phyloP scores from a whole-genome alignment of 352 stramenopile species.

The Phytopythium delawarense region DNA sequence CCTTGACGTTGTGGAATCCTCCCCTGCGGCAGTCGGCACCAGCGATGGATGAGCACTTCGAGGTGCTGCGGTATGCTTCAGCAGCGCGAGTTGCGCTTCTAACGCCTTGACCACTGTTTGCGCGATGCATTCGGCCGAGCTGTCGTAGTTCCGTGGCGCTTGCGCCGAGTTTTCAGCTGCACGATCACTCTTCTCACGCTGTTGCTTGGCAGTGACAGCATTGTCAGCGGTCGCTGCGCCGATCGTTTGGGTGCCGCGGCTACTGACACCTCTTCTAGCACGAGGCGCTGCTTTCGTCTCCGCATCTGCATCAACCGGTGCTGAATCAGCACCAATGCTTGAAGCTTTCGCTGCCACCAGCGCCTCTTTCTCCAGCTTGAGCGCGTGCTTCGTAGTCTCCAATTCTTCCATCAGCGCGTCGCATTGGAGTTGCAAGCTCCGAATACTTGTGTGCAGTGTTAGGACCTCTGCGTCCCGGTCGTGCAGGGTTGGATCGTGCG shows the following conservation, averaged over 20 bases:
- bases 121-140: conserved; percentile 32
- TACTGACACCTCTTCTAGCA: neutral
- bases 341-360: neutral
- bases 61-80: conserved; percentile 6
- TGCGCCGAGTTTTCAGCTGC: neutral
- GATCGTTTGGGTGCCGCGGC: conserved; percentile 2
- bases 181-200: neutral
- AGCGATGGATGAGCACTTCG: conserved; percentile 9
- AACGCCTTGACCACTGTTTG: conserved; percentile 34
- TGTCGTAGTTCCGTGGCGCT: neutral
- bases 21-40: neutral
- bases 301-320: neutral
- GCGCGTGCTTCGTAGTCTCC: neutral
- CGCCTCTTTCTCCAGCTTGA: neutral
- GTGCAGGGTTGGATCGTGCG: neutral
- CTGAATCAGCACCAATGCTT: neutral
- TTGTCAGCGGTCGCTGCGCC: neutral
- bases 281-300: neutral
- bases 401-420: neutral
- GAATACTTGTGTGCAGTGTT: neutral
- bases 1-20: neutral
- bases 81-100: conserved; percentile 29
- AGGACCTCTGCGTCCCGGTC: neutral
- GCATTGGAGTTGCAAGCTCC: neutral
- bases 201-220: neutral